Evolutionary conservation across 495 filamentous ascomycete genomes (phyloP), one percentile per base, ranked within the genome.

Genomic region (Penicillium ochrochloron): DNA sequence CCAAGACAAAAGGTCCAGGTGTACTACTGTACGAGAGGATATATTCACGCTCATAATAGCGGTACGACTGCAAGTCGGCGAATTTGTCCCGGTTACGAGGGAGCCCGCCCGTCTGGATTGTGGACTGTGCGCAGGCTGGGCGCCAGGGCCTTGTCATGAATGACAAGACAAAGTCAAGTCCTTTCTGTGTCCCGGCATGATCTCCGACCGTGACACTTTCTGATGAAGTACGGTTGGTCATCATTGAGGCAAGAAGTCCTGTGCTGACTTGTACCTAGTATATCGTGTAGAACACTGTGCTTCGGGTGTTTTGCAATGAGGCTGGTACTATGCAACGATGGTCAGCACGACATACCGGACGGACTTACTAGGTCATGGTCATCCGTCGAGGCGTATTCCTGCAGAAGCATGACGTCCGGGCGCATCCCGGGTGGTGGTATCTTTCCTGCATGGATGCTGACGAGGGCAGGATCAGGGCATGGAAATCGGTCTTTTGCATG

Each of bases 341-440:
- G 48, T 31, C 48, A 25, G 48, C 48, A 29, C 23, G 25, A 29
- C 12, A 29, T 29, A 29, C 48, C 42, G 42, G 3, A 52, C 42
- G 42, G 3, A 52, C 17, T 14, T 31, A 9, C 12, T 31, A 41
- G 11, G 48, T n/a, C 5, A 7, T n/a, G 31, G n/a, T 37, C 29
- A 56, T 56, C 51, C 17, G 33, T 56, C 33, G 34, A 56, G 21
- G 53, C 33, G 31, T 54, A 34, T 54, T 56, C 53, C 15, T 56
- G 31, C 33, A 35, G 53, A 56, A 21, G 53, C 31, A 56, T 56
- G 53, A 39, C 33, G 53, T 56, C 34, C 53, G 34, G 33, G 17
- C 53, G n/a, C 53, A 37, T 56, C 29, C 19, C 33, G 29, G n/a
- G 53, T 14, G 31, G 53, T 56, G 53, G 8, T 56, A 39, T 56